Evolutionary conservation across 2,329 filamentous ascomycete species (phyloP).

Genomic region (Sordariomycetes sp.): DNA sequence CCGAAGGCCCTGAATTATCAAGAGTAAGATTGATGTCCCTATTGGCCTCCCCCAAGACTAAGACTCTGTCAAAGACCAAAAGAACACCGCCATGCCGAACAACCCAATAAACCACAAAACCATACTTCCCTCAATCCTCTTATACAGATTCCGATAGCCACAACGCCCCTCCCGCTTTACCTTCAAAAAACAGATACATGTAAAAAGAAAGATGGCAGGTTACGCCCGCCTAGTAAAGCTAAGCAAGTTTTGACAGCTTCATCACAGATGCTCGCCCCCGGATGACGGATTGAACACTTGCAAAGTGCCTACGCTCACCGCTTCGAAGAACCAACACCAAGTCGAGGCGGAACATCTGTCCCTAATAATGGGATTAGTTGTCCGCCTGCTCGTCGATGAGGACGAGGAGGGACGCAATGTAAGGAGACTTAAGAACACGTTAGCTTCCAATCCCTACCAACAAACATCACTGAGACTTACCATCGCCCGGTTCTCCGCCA

Average conservation of each 20-base stretch:
- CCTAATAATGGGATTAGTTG: not conserved
- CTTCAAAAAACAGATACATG: not conserved
- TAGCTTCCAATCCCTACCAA: conserved; percentile 7
- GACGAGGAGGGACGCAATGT: conserved; percentile 4
- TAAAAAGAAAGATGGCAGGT: not conserved
- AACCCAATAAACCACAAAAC: not conserved
- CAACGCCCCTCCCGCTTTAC: not conserved
- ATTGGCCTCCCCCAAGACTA: not conserved
- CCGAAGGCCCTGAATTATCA: not conserved
- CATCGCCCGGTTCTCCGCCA: conserved; percentile 54
- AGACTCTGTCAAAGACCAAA: not conserved
- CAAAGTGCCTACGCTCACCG: too few species aligned
- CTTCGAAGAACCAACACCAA: too few species aligned
- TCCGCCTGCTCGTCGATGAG: not conserved
- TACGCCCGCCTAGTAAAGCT: not conserved
- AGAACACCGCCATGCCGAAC: not conserved
- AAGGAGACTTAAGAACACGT: conserved; percentile 17
- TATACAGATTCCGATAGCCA: not conserved
- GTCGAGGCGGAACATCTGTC: too few species aligned
- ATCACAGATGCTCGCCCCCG: too few species aligned
- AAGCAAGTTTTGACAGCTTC: not conserved
- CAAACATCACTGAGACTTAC: conserved; percentile 20
- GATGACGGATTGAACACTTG: too few species aligned
- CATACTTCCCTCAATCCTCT: not conserved
- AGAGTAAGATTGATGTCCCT: not conserved